These are phyloP conservation scores for Gloeophyllum trabeum DNA, from an alignment of 768 basidiomycete genomes.

Conservation along the genomic window DNA sequence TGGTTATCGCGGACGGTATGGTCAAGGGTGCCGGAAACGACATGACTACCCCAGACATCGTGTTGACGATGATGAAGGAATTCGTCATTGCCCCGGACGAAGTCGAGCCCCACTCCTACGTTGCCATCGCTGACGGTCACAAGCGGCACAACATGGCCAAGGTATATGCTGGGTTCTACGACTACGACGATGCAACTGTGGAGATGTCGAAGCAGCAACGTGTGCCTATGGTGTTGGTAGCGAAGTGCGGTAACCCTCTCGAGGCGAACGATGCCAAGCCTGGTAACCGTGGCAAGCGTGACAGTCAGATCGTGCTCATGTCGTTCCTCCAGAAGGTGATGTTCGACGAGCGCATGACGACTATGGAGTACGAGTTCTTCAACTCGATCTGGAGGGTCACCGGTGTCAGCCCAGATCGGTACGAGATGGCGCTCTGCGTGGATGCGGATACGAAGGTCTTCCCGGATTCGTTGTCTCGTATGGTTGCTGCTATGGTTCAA, in stretches of 20 bases:
- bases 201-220: conserved; percentile 93
- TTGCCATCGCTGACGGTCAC: conserved; percentile 99
- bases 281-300: conserved; percentile 97
- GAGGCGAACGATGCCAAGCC: conserved; percentile 88
- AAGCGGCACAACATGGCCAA: conserved; percentile 99
- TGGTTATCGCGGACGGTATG: conserved; percentile 97
- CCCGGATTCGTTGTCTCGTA: conserved; percentile 92
- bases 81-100: conserved; percentile 70
- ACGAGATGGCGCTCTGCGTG: conserved; percentile 91
- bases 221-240: conserved; percentile 90
- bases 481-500: conserved; percentile 94
- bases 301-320: conserved; percentile 97
- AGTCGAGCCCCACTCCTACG: conserved; percentile 91
- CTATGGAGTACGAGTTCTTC: conserved; percentile 99
- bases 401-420: conserved; percentile 91
- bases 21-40: conserved; percentile 91
- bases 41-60: conserved; percentile 88
- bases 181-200: conserved; percentile 83
- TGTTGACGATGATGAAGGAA: conserved; percentile 95
- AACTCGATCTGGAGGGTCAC: conserved; percentile 95
- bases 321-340: conserved; percentile 97
- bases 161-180: conserved; percentile 95
- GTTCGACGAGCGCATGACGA: conserved; percentile 99
- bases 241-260: conserved; percentile 89
- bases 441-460: conserved; percentile 99